Evolutionary conservation across 768 basidiomycete species (phyloP).

Genomic region (Termitomyces sp.): DNA sequence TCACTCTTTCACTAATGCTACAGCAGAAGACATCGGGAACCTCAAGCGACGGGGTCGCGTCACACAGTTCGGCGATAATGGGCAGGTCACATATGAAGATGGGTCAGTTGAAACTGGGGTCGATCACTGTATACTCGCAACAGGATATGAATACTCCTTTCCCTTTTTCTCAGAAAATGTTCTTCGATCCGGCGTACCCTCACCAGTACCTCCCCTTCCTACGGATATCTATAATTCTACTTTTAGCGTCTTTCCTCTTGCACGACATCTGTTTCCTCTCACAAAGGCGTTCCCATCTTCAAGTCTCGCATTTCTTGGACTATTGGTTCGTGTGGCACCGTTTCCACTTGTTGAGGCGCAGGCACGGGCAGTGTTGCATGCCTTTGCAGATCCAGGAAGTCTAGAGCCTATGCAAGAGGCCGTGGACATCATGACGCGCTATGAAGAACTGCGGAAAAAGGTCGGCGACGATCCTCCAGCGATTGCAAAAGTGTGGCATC

Average conservation of each 20-base stretch:
- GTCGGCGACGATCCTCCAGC: constrained; percentile 25
- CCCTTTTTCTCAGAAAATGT: constrained; percentile 49
- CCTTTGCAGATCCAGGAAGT: constrained; percentile 44
- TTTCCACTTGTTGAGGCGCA: constrained; percentile 79
- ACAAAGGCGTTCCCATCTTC: constrained; percentile 35
- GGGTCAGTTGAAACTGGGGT: constrained; percentile 48
- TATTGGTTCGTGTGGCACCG: constrained; percentile 55
- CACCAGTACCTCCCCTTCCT: constrained; percentile 44
- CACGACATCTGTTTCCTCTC: constrained; percentile 64
- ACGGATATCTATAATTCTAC: constrained; percentile 55
- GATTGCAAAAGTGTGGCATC: constrained; percentile 55
- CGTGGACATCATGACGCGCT: constrained; percentile 42
- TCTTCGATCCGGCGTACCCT: constrained; percentile 29
- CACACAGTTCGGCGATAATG: constrained; percentile 31
- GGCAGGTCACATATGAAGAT: constrained; percentile 54
- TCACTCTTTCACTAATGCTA: constrained; percentile 43
- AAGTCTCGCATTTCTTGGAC: constrained; percentile 61
- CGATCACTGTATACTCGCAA: constrained; percentile 66
- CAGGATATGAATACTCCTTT: constrained; percentile 63
- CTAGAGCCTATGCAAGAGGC: constrained; percentile 46
- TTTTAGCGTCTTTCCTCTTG: constrained; percentile 65
- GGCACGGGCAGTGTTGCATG: constrained; percentile 53
- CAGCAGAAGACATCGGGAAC: constrained; percentile 23
- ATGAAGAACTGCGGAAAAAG: constrained; percentile 31
- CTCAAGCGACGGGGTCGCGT: constrained; percentile 38